Conservation (phyloP, 768 basidiomycete species). For the Boletus vinaceobasis region DNA sequence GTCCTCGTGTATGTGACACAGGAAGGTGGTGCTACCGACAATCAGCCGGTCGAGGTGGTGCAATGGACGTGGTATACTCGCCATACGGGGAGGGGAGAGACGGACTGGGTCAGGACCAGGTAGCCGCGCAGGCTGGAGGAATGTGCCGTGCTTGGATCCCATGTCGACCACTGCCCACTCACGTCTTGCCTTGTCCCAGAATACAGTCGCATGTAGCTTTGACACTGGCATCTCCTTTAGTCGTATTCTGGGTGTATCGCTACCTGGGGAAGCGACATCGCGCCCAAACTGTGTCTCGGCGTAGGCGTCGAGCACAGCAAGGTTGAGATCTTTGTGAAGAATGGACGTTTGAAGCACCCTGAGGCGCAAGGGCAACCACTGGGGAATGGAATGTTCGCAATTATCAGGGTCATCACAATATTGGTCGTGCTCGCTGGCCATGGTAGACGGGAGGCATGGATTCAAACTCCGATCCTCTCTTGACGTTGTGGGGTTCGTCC, state of each 20-base stretch:
- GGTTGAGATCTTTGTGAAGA: constrained; percentile 46
- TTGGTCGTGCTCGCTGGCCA: constrained; percentile 11
- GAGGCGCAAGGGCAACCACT: constrained; percentile 44
- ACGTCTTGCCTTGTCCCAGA: constrained; percentile 56
- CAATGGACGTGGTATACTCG: constrained; percentile 65
- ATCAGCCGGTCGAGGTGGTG: constrained; percentile 62
- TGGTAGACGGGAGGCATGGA: neutral
- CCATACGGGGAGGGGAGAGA: constrained; percentile 60
- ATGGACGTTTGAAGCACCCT: constrained; percentile 38
- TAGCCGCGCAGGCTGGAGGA: constrained; percentile 36
- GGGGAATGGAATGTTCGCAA: constrained; percentile 33
- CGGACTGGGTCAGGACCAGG: constrained; percentile 37
- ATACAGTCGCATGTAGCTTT: constrained; percentile 74
- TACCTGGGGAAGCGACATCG: constrained; percentile 53
- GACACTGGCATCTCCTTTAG: constrained; percentile 84
- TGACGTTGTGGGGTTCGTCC: neutral
- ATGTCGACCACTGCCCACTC: constrained; percentile 80
- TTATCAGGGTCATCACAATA: constrained; percentile 40
- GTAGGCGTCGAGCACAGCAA: constrained; percentile 62
- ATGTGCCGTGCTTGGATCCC: constrained; percentile 85
- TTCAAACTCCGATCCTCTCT: constrained; percentile 24
- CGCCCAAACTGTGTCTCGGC: constrained; percentile 72
- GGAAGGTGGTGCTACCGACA: constrained; percentile 68
- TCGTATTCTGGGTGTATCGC: constrained; percentile 58
- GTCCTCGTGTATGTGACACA: constrained; percentile 65